Evolutionary conservation across 2,329 filamentous ascomycete species (phyloP), one percentile per base, ranked within the genome.

Genomic region (Ceratocystis ficicola): DNA sequence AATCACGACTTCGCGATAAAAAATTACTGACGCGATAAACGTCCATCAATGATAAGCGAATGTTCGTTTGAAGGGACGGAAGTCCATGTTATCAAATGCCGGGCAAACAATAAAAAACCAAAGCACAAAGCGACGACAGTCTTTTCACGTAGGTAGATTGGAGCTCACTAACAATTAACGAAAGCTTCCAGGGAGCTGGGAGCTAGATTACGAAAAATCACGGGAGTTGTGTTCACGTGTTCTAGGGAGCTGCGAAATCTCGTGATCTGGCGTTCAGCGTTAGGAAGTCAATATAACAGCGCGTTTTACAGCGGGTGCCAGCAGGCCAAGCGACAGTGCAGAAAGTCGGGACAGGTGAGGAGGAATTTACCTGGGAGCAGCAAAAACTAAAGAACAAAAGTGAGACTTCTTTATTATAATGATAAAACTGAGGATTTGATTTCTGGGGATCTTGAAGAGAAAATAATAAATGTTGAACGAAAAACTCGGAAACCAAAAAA

Each of bases 211-310:
- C 10, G 52, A 57, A 17, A 57, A 57, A 78, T 78, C 76, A 78
- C 76, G 76, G 76, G 76, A 76, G 76, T 73, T 69, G 69, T 68
- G 69, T 70, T 77, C 76, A 77, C 76, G 76, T 78, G 76, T 76
- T 76, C 74, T 74, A 73, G 72, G 75, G 75, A 74, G 73, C 64
- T 46, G 62, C 62, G 55, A 66, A 74, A 78, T 76, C 77, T 78
- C 77, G 77, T 78, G 77, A 78, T 78, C 76, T 78, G 76, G 76
- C 76, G 76, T 68, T 65, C 46, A 22, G 52, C 20, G 10, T 30
- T 17, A 15, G 52, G 28, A 32, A 57, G 52, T 57, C 52, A 57
- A 28, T 57, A 57, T n/a, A 57, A 32, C 52, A 32, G 28, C 52
- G 52, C 52, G 52, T 25, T 57, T 57, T 57, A 57, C 52, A 57